Evolutionary conservation across 192 early-diverging fungal genomes (phyloP), one percentile per base, ranked within the genome.

Genomic region (Nowakowskiella sp.): DNA sequence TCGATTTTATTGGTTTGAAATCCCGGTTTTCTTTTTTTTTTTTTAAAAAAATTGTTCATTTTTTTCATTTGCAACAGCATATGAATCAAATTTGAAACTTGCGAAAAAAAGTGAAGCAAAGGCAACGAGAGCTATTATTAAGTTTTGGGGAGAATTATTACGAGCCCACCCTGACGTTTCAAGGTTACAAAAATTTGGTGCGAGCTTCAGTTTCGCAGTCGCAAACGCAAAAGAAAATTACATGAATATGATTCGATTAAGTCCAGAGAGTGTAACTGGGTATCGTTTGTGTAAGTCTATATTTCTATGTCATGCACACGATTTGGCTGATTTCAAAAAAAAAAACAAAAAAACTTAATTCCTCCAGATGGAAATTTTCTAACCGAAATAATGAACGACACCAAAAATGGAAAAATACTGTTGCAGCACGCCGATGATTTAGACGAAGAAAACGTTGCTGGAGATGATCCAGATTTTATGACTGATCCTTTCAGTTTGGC

Each of bases 101-200:
- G n/a, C n/a, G n/a, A n/a, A 4, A 29, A 61, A 46, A 29, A 28
- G 39, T 25, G 49, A 53, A 42, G 28, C 31, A 44, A 44, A 45
- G 13, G 64, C 64, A 8, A 58, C 59, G 6, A 29, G 60, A 24
- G 66, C 71, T 3, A 58, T 70, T 1, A 24, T 67, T 9, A 64
- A 70, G 43, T 74, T 74, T 48, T 74, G 72, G 72, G 57, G 61
- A 0, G 72, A 74, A 42, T 62, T 74, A 13, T 51, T 67, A 26
- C 51, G 53, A 29, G 33, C 39, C 4, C 21, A 54, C 16, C 72
- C 72, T 4, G 56, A 57, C 1, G 64, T 70, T 44, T 36, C 47
- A 16, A 67, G 63, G 26, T 50, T 74, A 0, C 72, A 74, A 13
- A 10, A 36, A 6, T 55, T 64, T 27, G 72, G 67, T 2, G 51